These are phyloP conservation scores for Phlebiopsis flavidoalba DNA, from an alignment of 768 basidiomycete genomes.

Conservation along the genomic window DNA sequence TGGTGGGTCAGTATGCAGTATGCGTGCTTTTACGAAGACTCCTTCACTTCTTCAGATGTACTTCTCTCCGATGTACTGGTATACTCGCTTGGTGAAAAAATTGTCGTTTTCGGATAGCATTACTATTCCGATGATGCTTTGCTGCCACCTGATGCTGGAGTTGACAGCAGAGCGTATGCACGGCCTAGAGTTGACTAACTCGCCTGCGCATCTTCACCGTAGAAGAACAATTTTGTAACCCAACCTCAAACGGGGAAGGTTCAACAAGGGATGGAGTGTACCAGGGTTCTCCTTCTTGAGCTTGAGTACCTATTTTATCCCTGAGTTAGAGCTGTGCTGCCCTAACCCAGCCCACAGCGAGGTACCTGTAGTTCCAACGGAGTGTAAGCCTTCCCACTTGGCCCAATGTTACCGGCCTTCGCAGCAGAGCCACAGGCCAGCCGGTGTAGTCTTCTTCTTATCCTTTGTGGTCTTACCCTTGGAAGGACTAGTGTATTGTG, in stretches of 20 bases:
- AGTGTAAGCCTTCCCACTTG: conserved; percentile 68
- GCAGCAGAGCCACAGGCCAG: conserved; percentile 16
- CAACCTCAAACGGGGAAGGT: conserved; percentile 78
- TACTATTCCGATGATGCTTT: conserved; percentile 73
- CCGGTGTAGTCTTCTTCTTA: conserved; percentile 9
- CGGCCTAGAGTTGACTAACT: conserved; percentile 1
- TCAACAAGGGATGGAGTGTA: conserved; percentile 62
- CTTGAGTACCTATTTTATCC: conserved; percentile 19
- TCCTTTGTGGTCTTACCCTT: conserved; percentile 25
- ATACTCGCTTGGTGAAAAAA: conserved; percentile 72
- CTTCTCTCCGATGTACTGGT: conserved; percentile 59
- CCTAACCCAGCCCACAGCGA: no score
- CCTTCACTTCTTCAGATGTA: conserved; percentile 65
- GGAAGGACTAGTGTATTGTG: conserved; percentile 36
- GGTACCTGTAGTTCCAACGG: conserved; percentile 69
- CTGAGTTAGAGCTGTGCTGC: neutral
- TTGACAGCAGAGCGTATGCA: neutral
- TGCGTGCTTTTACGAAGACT: neutral
- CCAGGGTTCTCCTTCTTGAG: conserved; percentile 63
- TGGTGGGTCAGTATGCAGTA: neutral
- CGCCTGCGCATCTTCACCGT: conserved; percentile 79
- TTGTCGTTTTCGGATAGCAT: conserved; percentile 68
- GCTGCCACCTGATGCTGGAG: conserved; percentile 51
- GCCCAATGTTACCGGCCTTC: conserved; percentile 47
- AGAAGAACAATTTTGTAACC: conserved; percentile 84